Evolutionary conservation across 177 flowering plant genomes (phyloP), one percentile per base, ranked within the genome.

Genomic region (Vitis hybrid): DNA sequence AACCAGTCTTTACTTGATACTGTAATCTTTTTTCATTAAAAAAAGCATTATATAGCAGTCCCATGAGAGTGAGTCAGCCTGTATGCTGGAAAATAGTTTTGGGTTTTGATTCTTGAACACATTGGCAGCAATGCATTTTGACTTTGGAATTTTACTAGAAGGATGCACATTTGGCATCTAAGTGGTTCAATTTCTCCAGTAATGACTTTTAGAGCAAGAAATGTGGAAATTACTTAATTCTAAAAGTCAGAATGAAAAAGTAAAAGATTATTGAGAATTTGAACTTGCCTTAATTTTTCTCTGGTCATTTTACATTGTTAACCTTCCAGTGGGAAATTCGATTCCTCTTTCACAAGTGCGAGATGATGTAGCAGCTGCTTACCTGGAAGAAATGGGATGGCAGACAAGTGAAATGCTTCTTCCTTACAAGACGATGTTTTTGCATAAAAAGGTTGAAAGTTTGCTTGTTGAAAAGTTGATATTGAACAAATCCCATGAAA

Each of bases 361-460:
- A 63, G 93, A 89, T 21, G 97, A 94, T 50, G 85, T 92, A 64
- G 93, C 79, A 35, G 74, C 72, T 62, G 97, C 97, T 19, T 94
- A 85, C 72, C 86, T 65, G 73, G 85, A 83, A 62, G 98, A 91
- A 74, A 56, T 87, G 70, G 89, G 87, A 70, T 86, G 87, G 90
- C 80, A 77, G 67, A 76, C 85, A 62, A 78, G 15, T 67, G 82
- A 85, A 66, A 81, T 76, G 84, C 88, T 93, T 74, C 83, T 82
- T 60, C 94, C 94, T 49, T 90, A 70, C 79, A 85, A 83, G 80
- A 76, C 70, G 69, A 73, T 90, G 83, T 88, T 82, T 69, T 52
- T 70, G 74, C 73, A 73, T 68, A 83, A 70, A 70, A 82, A 87
- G 94, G 98, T 93, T 13, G 8, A 46, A 8, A n/a, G 46, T 54